These are phyloP conservation scores for Phytophthora palmivora DNA, from an alignment of 352 stramenopile species.

Conservation along the genomic window DNA sequence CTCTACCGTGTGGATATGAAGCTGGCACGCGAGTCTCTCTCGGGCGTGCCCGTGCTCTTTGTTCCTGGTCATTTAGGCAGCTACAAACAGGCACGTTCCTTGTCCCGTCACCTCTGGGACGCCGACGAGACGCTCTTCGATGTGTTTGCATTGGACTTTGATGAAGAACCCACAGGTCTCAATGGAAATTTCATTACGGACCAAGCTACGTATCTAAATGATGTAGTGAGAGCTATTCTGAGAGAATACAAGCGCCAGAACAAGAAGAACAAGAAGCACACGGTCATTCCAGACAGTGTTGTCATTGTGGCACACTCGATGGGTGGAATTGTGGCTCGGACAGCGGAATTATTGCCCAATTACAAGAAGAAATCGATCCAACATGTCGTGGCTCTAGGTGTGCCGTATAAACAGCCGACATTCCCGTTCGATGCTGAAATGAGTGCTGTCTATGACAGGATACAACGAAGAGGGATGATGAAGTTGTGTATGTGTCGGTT, in stretches of 20 bases:
- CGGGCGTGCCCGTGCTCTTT: slow-evolving; percentile 83
- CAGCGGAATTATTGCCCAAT: slow-evolving; percentile 74
- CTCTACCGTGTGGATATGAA: slow-evolving; percentile 82
- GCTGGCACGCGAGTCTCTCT: slow-evolving; percentile 43
- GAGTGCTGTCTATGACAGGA: slow-evolving; percentile 64
- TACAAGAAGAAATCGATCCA: slow-evolving; percentile 78
- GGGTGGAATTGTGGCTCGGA: slow-evolving; percentile 76
- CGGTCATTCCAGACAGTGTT: slow-evolving; percentile 55
- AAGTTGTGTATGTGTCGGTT: slow-evolving; percentile 75
- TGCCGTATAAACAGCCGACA: slow-evolving; percentile 59
- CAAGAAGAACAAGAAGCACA: slow-evolving; percentile 28
- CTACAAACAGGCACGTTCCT: slow-evolving; percentile 86
- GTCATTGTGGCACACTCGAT: slow-evolving; percentile 88
- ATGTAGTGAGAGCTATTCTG: slow-evolving; percentile 74
- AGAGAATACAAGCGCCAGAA: slow-evolving; percentile 75
- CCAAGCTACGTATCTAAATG: slow-evolving; percentile 81
- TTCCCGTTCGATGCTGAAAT: slow-evolving; percentile 78
- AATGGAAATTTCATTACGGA: slow-evolving; percentile 72
- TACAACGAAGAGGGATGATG: slow-evolving; percentile 38
- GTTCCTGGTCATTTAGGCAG: slow-evolving; percentile 84
- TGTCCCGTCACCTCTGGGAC: slow-evolving; percentile 78
- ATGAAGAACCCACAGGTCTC: slow-evolving; percentile 74
- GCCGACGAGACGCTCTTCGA: slow-evolving; percentile 66
- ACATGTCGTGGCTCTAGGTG: slow-evolving; percentile 76
- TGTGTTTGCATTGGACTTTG: slow-evolving; percentile 84